Base-by-base conservation (phyloP, 805 yeast species). In the Wickerhamiella spandovensis region DNA sequence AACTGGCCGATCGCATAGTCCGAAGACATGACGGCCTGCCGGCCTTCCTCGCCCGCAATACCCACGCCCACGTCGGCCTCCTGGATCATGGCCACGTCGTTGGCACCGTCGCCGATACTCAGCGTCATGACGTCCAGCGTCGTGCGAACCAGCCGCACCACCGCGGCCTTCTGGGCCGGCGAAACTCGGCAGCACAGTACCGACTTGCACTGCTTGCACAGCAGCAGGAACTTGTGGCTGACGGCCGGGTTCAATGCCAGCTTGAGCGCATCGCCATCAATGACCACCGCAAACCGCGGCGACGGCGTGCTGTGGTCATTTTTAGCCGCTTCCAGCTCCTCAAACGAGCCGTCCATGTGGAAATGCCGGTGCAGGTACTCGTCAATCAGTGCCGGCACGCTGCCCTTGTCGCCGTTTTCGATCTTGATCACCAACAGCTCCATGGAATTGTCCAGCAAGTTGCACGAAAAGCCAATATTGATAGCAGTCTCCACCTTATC, bases 401-500 rank as follows among this genome's bases (percentile, higher is more conserved):
- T 49, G 24, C 61, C 54, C 47, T 56, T 52, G 42, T 63, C 68
- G 24, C 63, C 62, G 18, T 63, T 56, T 42, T 61, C 67, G 13
- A 63, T 56, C 24, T 60, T 60, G 5, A 84, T 72, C 22, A 81
- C 79, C 47, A 84, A 67, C 45, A 85, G 64, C 57, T 81, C 77
- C 94, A 84, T 84, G 42, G 74, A 78, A 55, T 75, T 81, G 52
- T 77, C 80, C 47, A 84, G 70, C 61, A 84, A 68, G 56, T 84
- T 84, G 66, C 94, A 84, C 15, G 88, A 80, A 61, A 83, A 84
- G 2, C 94, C 94, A 64, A 84, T 84, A 65, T 84, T 84, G 63
- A 84, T 84, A 2, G 94, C 94, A n/a, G 94, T 84, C 65, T 84
- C 94, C 44, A 84, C 80, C 63, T 82, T 79, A 66, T 84, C 94